A percentile compares a stretch with the other conserved stretches of the same genome.
These are phyloP conservation scores for Coleophoma cylindrospora DNA, from an alignment of 2,329 filamentous ascomycete genomes.

Conservation along the genomic window DNA sequence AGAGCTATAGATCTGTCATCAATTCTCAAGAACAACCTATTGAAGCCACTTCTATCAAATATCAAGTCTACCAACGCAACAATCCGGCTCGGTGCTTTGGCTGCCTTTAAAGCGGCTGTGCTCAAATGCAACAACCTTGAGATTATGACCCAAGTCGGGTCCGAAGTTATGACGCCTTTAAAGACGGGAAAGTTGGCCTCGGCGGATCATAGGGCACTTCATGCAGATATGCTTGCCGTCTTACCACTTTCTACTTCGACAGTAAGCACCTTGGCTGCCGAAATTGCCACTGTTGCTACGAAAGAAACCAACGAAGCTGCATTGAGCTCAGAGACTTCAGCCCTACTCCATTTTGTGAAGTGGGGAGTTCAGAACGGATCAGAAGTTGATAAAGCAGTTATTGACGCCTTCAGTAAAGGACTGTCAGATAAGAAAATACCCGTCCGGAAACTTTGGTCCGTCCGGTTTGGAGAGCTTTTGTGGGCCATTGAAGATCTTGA, in stretches of 20 bases:
- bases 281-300: slow-evolving; percentile 61
- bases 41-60: slow-evolving; percentile 86
- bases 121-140: slow-evolving; percentile 51
- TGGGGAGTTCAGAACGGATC: slow-evolving; percentile 56
- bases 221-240: slow-evolving; percentile 73
- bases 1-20: slow-evolving; percentile 70
- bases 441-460: slow-evolving; percentile 74
- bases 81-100: slow-evolving; percentile 71
- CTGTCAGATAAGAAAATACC: slow-evolving; percentile 78
- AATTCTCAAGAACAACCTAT: slow-evolving; percentile 63
- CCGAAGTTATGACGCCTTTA: slow-evolving; percentile 74
- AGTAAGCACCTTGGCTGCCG: slow-evolving; percentile 61
- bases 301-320: slow-evolving; percentile 91
- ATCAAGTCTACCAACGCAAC: slow-evolving; percentile 81
- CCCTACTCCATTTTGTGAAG: slow-evolving; percentile 61
- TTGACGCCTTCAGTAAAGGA: slow-evolving; percentile 75
- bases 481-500: slow-evolving; percentile 46
- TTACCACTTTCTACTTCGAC: slow-evolving; percentile 56
- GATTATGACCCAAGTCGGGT: slow-evolving; percentile 61
- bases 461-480: slow-evolving; percentile 68
- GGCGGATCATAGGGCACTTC: slow-evolving; percentile 76
- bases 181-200: slow-evolving; percentile 80
- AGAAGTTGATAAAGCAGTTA: slow-evolving; percentile 58
- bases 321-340: slow-evolving; percentile 67
- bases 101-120: slow-evolving; percentile 69